These are phyloP conservation scores for Eucalyptus polyanthemos DNA, from an alignment of 345 rosid genomes.

Conservation along the genomic window DNA sequence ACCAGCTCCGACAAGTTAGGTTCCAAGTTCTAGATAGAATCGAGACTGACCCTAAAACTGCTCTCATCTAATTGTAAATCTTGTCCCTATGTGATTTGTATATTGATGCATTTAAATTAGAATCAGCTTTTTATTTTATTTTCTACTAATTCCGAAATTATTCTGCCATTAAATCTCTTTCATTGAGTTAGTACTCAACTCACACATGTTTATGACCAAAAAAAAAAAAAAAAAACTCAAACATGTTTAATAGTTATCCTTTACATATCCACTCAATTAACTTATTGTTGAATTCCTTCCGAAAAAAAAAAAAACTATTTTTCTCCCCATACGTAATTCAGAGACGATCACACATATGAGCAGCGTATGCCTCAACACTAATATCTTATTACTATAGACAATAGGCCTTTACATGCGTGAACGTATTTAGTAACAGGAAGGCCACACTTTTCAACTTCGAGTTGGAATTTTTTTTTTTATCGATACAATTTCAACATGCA, in stretches of 20 bases:
- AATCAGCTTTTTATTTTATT: not conserved
- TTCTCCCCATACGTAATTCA: not conserved
- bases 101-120: not conserved
- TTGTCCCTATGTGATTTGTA: not conserved
- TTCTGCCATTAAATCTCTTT: not conserved
- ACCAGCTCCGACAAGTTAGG: rapidly evolving
- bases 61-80: no score
- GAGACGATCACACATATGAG: not conserved
- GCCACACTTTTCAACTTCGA: no score
- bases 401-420: not conserved
- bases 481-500: no score
- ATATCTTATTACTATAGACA: not conserved
- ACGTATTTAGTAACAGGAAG: not conserved
- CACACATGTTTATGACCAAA: not conserved
- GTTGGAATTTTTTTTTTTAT: no score
- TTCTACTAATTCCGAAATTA: not conserved
- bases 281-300: not conserved
- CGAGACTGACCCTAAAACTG: rapidly evolving
- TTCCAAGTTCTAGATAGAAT: no score
- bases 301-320: not conserved
- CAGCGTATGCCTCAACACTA: not conserved
- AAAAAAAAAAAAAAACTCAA: no score
- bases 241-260: not conserved
- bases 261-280: not conserved
- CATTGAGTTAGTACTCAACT: not conserved